Evolutionary conservation across 176 grass and related monocot genomes (phyloP), one percentile per base, ranked within the genome.

Genomic region (Triticum timopheevii): DNA sequence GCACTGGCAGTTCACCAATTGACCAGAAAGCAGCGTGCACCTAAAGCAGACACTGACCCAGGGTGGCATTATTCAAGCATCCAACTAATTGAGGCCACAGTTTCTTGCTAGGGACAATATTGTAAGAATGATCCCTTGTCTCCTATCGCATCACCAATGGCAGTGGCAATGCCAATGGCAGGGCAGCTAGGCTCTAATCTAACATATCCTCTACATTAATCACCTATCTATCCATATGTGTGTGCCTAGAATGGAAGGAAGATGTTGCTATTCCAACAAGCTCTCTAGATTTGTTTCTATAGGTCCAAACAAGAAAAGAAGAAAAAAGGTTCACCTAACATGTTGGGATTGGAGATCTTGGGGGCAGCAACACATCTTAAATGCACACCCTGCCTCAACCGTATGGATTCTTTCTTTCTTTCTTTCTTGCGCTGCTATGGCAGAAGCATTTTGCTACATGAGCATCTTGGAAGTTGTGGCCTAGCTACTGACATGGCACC

Each of bases 381-480:
- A 91, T 88, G 85, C 4, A 52, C 25, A 30, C 49, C 62, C 34
- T 65, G 36, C 62, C 34, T 65, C 76, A 39, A 75, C 31, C 50
- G 73, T 69, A 49, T 76, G 49, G 69, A 24, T 81, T 88, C 28
- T 54, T 76, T 76, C 73, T 74, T 39, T 70, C 73, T 74, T 6
- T 70, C 68, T 73, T 75, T 76, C 24, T 50, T 76, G 24, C 30
- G 75, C 68, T 61, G 72, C 68, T 69, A 50, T 84, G 45, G 73
- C 47, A 56, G 74, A 56, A 74, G 66, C 85, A 76, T 80, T 44
- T 64, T 86, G 61, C 81, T 87, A 76, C 44, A 79, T 83, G 81
- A 91, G 81, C 81, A 84, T 84, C 89, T 87, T 80, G 81, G 85
- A 81, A 91, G 76, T 91, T 87, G 81, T 84, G 68, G 81, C 69